Conservation (phyloP, 1,139 yeast species). For the Candida sp. region DNA sequence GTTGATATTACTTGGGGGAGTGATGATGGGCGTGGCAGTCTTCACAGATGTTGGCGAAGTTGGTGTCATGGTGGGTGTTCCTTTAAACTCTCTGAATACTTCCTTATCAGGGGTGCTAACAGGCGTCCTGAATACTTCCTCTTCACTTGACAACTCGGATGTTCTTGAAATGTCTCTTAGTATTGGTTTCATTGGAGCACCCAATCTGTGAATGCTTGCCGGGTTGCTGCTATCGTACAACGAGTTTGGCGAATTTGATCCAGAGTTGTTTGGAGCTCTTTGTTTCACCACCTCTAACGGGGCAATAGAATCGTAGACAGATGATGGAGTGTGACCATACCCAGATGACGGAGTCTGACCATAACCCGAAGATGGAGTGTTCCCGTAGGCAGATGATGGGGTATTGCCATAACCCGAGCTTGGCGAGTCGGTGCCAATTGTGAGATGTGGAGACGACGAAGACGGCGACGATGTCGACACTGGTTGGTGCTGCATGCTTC, state of each 20-base stretch:
- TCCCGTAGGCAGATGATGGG: background rate
- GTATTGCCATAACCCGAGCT: background rate
- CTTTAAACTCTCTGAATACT: constrained; percentile 3
- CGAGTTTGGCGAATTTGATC: constrained; percentile 1
- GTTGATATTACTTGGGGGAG: constrained; percentile 4
- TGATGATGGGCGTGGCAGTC: constrained; percentile 4
- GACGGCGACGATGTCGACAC: background rate
- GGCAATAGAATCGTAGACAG: background rate
- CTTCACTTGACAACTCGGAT: constrained; percentile 7
- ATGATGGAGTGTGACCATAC: background rate
- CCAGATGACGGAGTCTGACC: background rate
- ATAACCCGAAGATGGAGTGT: background rate
- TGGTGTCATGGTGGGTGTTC: constrained; percentile 4
- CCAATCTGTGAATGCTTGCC: background rate
- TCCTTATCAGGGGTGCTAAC: constrained; percentile 8
- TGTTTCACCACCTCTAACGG: constrained; percentile 3
- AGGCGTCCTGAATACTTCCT: constrained; percentile 6
- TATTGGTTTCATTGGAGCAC: constrained; percentile 8
- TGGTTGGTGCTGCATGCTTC: background rate
- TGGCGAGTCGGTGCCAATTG: background rate
- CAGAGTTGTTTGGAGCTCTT: background rate
- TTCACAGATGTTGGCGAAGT: constrained; percentile 4
- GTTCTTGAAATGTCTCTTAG: constrained; percentile 4
- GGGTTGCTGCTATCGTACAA: background rate
- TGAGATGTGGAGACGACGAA: background rate